These are phyloP conservation scores for Urochloa ruziziensis DNA, from an alignment of 176 grass and related monocot genomes.

Conservation along the genomic window DNA sequence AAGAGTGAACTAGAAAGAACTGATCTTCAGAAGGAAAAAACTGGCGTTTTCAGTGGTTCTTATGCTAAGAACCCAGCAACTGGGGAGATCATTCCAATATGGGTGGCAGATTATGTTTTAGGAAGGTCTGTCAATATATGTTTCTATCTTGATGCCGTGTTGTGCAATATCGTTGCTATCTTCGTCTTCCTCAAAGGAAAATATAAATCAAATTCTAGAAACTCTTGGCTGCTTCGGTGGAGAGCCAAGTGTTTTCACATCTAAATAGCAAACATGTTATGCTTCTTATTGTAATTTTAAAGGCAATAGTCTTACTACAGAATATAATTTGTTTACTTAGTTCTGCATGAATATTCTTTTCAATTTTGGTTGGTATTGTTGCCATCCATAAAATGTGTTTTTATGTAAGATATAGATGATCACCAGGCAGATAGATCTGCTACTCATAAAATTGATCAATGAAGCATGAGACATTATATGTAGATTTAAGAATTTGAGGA, in stretches of 20 bases:
- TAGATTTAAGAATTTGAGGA: slow-evolving; percentile 1
- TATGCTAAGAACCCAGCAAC: slow-evolving; percentile 94
- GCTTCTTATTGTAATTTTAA: background rate
- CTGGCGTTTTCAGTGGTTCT: slow-evolving; percentile 92
- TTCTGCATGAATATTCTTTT: background rate
- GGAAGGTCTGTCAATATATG: slow-evolving; percentile 66
- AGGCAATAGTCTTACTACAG: background rate
- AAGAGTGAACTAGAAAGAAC: slow-evolving; percentile 99
- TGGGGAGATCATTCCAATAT: slow-evolving; percentile 88
- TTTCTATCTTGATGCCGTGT: background rate
- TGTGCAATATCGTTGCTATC: slow-evolving; percentile 11
- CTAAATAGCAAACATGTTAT: background rate
- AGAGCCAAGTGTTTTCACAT: background rate
- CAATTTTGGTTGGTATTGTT: background rate
- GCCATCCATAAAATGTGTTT: background rate
- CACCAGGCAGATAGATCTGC: background rate
- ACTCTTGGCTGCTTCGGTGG: background rate
- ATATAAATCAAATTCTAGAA: background rate
- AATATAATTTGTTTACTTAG: background rate
- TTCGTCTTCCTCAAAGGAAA: slow-evolving; percentile 3
- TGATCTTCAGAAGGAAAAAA: slow-evolving; percentile 98
- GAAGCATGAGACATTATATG: background rate
- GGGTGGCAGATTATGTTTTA: slow-evolving; percentile 98
- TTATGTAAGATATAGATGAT: background rate
- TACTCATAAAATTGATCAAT: background rate